Evolutionary conservation across 176 grass and related monocot species (phyloP), one percentile per base, ranked within the genome.

Genomic region (Zea luxurians): DNA sequence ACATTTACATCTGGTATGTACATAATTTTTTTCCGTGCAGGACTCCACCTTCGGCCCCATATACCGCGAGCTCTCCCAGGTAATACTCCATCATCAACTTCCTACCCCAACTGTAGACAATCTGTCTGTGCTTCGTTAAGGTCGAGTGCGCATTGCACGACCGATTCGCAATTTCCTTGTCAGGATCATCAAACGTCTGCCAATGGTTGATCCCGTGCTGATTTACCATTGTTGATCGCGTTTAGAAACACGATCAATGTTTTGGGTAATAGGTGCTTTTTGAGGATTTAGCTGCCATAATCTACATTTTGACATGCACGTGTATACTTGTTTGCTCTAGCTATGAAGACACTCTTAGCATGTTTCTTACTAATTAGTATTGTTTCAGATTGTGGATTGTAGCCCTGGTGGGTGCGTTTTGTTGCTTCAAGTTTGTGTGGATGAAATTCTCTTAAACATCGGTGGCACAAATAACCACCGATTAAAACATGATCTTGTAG

Each of bases 361-460:
- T 80, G 40, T 80, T 80, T 79, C 5, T 43, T 60, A 67, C 48
- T 41, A 13, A 53, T 12, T 63, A 7, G 53, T 76, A 48, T 35
- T 73, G 44, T 75, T 78, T 74, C 87, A 98, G 95, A 64, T 98
- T 20, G 87, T 48, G 41, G 95, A 98, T 61, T 84, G 78, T 70
- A 91, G 88, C 78, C 78, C 60, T 60, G 92, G 95, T 81, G 90
- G 87, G 59, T 78, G 83, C 48, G 74, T 80, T 70, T 83, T 99
- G 61, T 72, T 99, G 75, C 88, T 99, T 69, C 90, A 81, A 84
- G 85, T 77, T 27, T 93, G 90, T 82, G 86, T 99, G 66, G 88
- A 92, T 70, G 92, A 92, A 83, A 58, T 92, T 34, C 53, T 83
- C 55, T 40, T 81, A 73, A 89, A 82, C 76, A 71, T 46, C 3